These are phyloP conservation scores for Punctularia strigosozonata DNA, from an alignment of 768 basidiomycete genomes.

Conservation along the genomic window DNA sequence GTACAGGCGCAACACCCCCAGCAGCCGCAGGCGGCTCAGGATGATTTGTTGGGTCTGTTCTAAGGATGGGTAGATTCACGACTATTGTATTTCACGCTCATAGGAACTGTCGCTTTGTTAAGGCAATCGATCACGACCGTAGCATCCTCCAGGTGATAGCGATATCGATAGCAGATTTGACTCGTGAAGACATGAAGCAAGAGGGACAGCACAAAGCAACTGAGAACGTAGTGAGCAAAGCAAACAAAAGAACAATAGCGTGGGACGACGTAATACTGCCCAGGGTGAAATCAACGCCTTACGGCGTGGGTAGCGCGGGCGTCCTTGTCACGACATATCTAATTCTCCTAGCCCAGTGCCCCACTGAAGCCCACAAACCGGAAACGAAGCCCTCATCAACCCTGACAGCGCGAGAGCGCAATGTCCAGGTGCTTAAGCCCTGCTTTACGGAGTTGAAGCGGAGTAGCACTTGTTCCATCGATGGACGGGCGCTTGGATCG, in stretches of 20 bases:
- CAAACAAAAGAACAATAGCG: too few species aligned
- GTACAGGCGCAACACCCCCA: constrained; percentile 9
- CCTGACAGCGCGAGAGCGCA: constrained; percentile 5
- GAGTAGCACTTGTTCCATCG: constrained; percentile 8
- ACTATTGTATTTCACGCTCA: background rate
- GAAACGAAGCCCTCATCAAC: constrained; percentile 1
- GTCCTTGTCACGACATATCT: constrained; percentile 1
- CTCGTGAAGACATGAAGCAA: too few species aligned
- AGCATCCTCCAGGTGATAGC: too few species aligned
- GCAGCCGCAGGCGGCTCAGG: constrained; percentile 26
- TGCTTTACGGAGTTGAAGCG: constrained; percentile 6
- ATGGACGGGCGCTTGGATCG: constrained; percentile 16
- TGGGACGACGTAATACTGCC: too few species aligned
- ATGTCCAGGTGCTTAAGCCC: constrained; percentile 3
- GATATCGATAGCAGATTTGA: too few species aligned
- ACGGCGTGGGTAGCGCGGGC: constrained; percentile 5
- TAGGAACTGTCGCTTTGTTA: too few species aligned
- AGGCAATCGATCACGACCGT: too few species aligned
- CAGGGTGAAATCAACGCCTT: too few species aligned
- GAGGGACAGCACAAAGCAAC: too few species aligned
- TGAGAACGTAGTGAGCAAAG: too few species aligned
- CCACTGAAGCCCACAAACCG: background rate
- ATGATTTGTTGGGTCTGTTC: constrained; percentile 47
- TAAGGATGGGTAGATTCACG: constrained; percentile 12
- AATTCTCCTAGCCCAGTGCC: constrained; percentile 3